phyloP scores from a whole-genome alignment of 768 basidiomycete species.

The Naematelia encephala region DNA sequence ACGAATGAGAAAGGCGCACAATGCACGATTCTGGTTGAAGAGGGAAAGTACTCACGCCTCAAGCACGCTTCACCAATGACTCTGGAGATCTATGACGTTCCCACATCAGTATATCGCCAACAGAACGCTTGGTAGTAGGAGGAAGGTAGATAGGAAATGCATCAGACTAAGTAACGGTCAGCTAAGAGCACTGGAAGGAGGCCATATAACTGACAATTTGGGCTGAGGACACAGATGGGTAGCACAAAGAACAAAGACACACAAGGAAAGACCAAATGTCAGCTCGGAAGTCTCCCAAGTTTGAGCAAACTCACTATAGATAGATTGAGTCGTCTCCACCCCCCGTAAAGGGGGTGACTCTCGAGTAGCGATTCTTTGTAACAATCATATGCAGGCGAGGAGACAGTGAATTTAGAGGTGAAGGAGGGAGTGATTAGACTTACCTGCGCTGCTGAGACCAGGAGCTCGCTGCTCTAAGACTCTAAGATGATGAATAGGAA shows the following conservation, averaged over 20 bases:
- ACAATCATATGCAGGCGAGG: conserved; percentile 34
- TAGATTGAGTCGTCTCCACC: conserved; percentile 43
- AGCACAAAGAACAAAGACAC: neutral
- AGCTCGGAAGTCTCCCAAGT: conserved; percentile 2
- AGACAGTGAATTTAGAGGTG: neutral
- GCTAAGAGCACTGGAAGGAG: neutral
- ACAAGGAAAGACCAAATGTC: conserved; percentile 6
- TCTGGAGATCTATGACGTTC: neutral
- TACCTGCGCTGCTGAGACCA: neutral
- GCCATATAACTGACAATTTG: conserved; percentile 31
- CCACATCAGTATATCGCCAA: neutral
- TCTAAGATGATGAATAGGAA: too few species aligned
- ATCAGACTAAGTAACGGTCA: conserved; percentile 26
- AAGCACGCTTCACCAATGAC: neutral
- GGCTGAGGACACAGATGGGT: conserved; percentile 20
- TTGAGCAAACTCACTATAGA: conserved; percentile 37
- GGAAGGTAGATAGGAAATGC: neutral
- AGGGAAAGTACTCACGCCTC: neutral
- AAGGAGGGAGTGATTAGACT: neutral
- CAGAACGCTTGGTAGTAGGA: neutral
- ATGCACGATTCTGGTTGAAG: neutral
- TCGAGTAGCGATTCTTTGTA: conserved; percentile 50
- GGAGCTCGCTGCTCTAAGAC: too few species aligned
- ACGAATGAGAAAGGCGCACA: neutral
- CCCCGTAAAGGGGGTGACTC: conserved; percentile 34